phyloP scores from a whole-genome alignment of 1,139 yeast genomes.

The Blastobotrys ciferrii region DNA sequence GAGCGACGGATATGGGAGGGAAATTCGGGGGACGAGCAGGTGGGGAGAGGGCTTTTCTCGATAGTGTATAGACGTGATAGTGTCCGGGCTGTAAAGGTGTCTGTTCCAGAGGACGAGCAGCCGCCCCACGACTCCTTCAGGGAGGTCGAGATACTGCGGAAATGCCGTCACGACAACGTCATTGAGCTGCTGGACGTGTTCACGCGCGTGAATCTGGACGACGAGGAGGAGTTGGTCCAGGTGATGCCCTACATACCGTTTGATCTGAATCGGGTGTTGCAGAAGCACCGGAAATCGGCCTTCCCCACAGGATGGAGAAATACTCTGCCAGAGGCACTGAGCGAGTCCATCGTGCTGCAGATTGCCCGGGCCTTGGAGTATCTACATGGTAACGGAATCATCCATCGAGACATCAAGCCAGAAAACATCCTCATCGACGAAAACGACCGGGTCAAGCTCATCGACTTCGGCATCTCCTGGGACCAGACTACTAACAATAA shows the following conservation, averaged over 20 bases:
- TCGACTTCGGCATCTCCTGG: slow-evolving; percentile 79
- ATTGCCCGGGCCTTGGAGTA: slow-evolving; percentile 50
- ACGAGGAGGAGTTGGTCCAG: slow-evolving; percentile 42
- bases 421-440: slow-evolving; percentile 58
- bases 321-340: slow-evolving; percentile 30
- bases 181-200: slow-evolving; percentile 36
- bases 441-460: slow-evolving; percentile 35
- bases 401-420: slow-evolving; percentile 88
- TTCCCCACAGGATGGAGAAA: slow-evolving; percentile 35
- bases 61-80: slow-evolving; percentile 37
- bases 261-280: slow-evolving; percentile 39
- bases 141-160: slow-evolving; percentile 41
- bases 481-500: slow-evolving; percentile 37
- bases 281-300: slow-evolving; percentile 34
- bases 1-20: neutral
- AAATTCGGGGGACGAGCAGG: slow-evolving; percentile 3
- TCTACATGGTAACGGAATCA: slow-evolving; percentile 59
- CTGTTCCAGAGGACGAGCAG: slow-evolving; percentile 47
- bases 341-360: slow-evolving; percentile 41
- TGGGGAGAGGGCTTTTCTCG: slow-evolving; percentile 37
- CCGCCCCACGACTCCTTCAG: slow-evolving; percentile 50
- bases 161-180: slow-evolving; percentile 25
- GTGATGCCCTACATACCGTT: slow-evolving; percentile 42
- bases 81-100: slow-evolving; percentile 44
- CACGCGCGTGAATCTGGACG: slow-evolving; percentile 20